Evolutionary conservation across 1,284 basidiomycete genomes (phyloP).

Genomic region (Bjerkandera adusta): DNA sequence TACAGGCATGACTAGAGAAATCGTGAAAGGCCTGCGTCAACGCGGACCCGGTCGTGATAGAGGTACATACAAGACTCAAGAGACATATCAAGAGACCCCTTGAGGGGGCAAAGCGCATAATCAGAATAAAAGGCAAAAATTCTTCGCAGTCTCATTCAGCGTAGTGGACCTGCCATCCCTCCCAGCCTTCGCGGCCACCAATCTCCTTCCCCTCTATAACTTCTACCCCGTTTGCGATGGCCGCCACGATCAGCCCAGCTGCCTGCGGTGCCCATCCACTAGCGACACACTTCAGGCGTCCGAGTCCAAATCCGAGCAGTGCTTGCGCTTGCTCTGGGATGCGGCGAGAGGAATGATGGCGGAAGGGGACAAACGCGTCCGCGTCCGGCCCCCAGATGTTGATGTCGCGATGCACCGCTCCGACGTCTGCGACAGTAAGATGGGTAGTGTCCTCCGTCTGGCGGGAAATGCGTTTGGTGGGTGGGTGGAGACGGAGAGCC

Average conservation of each 20-base stretch:
- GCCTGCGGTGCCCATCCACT: constrained; percentile 46
- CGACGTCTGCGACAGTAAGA: constrained; percentile 40
- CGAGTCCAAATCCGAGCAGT: constrained; percentile 44
- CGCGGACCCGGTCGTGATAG: too few relatives aligned
- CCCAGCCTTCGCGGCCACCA: constrained; percentile 42
- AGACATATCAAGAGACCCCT: too few relatives aligned
- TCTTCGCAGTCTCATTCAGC: too few relatives aligned
- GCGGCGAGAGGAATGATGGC: constrained; percentile 31
- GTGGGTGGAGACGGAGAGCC: constrained; percentile 44
- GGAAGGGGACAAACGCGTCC: constrained; percentile 39
- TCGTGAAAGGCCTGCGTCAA: too few relatives aligned
- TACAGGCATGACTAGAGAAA: too few relatives aligned
- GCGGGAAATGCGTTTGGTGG: constrained; percentile 42
- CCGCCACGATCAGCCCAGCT: constrained; percentile 42
- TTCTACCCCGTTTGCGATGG: constrained; percentile 32
- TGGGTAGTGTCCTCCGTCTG: constrained; percentile 16
- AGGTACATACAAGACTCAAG: too few relatives aligned
- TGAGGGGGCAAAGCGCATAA: too few relatives aligned
- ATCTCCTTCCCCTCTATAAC: constrained; percentile 31
- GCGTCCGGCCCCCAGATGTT: constrained; percentile 26
- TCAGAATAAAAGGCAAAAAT: too few relatives aligned
- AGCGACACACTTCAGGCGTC: constrained; percentile 42
- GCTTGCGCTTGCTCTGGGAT: constrained; percentile 22
- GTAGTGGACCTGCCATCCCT: constrained; percentile 36
- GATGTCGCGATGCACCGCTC: constrained; percentile 35